Evolutionary conservation across 2,329 filamentous ascomycete genomes (phyloP), one percentile per base, ranked within the genome.

Genomic region (Fusarium odoratissimum): DNA sequence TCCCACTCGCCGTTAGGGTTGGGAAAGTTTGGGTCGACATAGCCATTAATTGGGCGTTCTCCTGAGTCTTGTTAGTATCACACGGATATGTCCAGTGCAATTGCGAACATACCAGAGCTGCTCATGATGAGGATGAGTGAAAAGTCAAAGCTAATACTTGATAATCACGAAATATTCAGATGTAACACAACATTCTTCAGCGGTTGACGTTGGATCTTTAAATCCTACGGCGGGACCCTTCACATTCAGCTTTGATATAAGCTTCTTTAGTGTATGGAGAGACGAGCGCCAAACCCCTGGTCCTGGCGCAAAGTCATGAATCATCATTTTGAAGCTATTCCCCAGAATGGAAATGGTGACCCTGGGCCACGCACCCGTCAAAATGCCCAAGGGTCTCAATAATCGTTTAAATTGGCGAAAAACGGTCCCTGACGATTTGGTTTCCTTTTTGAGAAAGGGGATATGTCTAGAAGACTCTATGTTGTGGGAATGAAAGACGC

Each of bases 1-100:
- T 88, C 85, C 75, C 83, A 82, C 4, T 80, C 73, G 8, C 83
- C 83, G 42, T 81, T 80, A 13, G 86, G 86, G 51, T 85, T 86
- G 45, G 86, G 85, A 63, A 86, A 88, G 77, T 86, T 82, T 38
- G 86, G 87, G 74, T 89, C 86, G 61, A 87, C 79, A 56, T 86
- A 88, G 70, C 85, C 76, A 62, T 79, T 35, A 21, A 72, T 66
- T 13, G 67, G 63, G 46, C 45, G 62, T n/a, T 64, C 57, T 61
- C 45, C 64, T 58, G 17, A 38, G 37, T 14, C 5, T 59, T 60
- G 60, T 65, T 17, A 66, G 37, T 37, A 23, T 33, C 30, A 16
- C 13, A 33, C 5, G 31, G 13, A 17, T 14, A 19, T 38, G 3
- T 21, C 21, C 4, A 16, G 16, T 28, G 17, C 16, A 25, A 21